Percentiles rank a stretch among this genome's conserved stretches.
phyloP scores from a whole-genome alignment of 2,329 filamentous ascomycete species.

The Cladophialophora carrionii region DNA sequence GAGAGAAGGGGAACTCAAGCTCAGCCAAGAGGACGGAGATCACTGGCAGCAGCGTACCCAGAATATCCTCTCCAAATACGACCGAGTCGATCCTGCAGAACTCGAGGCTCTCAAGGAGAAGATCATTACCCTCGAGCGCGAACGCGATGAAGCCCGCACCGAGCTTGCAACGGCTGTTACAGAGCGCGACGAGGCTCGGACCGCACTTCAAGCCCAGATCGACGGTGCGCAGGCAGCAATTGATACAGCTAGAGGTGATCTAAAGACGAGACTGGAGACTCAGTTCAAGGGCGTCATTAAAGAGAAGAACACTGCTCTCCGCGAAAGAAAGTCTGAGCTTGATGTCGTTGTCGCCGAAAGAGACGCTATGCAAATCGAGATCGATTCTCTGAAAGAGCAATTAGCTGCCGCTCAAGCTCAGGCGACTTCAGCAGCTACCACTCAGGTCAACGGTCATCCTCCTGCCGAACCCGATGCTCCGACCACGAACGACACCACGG shows the following conservation, averaged over 20 bases:
- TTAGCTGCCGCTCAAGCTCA: conserved; percentile 64
- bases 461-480: conserved; percentile 50
- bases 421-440: conserved; percentile 40
- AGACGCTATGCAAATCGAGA: conserved; percentile 67
- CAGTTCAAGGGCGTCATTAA: conserved; percentile 61
- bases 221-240: conserved; percentile 55
- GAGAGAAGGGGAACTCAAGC: conserved; percentile 83
- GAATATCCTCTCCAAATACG: conserved; percentile 93
- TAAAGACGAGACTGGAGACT: conserved; percentile 51
- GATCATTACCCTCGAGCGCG: conserved; percentile 66
- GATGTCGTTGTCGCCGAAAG: conserved; percentile 63
- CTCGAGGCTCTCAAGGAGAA: conserved; percentile 85
- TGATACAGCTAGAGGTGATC: conserved; percentile 54
- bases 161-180: conserved; percentile 57
- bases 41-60: conserved; percentile 95
- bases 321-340: conserved; percentile 55
- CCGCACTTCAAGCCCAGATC: conserved; percentile 54
- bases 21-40: conserved; percentile 88
- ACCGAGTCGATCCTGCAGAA: conserved; percentile 90
- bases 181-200: conserved; percentile 48
- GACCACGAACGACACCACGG: conserved; percentile 36
- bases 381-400: conserved; percentile 65
- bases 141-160: conserved; percentile 67
- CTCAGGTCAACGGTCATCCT: conserved; percentile 49
- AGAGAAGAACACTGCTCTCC: conserved; percentile 68